A percentile compares a stretch with the other conserved stretches of the same genome.
These are phyloP conservation scores for Hansenula anomala DNA, from an alignment of 1,139 yeast genomes.

Conservation along the genomic window DNA sequence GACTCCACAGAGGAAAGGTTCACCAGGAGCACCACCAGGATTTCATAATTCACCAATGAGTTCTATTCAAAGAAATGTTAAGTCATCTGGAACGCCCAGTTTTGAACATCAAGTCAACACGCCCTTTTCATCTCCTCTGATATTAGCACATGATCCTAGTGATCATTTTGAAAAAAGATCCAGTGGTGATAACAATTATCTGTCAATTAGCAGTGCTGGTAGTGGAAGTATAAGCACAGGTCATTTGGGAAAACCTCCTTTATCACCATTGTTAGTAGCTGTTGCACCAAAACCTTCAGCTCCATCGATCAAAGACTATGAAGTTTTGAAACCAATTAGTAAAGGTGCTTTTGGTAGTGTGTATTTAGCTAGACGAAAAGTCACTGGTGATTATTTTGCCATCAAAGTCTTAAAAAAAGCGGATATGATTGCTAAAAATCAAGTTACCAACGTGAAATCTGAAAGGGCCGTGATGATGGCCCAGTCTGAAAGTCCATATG, in stretches of 20 bases:
- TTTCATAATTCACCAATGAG: conserved; percentile 44
- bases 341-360: conserved; percentile 98
- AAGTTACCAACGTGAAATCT: conserved; percentile 87
- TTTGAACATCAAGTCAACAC: conserved; percentile 25
- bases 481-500: conserved; percentile 90
- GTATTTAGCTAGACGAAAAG: conserved; percentile 71
- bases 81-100: conserved; percentile 9
- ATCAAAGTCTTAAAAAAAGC: conserved; percentile 90
- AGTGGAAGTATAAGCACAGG: conserved; percentile 7
- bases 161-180: conserved; percentile 21
- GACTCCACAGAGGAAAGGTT: conserved; percentile 50
- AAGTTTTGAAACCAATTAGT: conserved; percentile 86
- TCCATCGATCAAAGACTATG: conserved; percentile 85
- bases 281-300: conserved; percentile 42
- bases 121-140: conserved; percentile 42
- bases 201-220: conserved; percentile 9
- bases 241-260: conserved; percentile 45
- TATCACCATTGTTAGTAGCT: conserved; percentile 77
- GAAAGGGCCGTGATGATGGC: conserved; percentile 98
- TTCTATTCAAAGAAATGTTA: conserved; percentile 48
- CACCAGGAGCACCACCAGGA: conserved; percentile 39
- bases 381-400: conserved; percentile 94
- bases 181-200: conserved; percentile 11
- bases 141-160: conserved; percentile 19
- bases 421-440: conserved; percentile 97